Evolutionary conservation across 2,329 filamentous ascomycete genomes (phyloP).

Genomic region (Hypomyces perniciosus): DNA sequence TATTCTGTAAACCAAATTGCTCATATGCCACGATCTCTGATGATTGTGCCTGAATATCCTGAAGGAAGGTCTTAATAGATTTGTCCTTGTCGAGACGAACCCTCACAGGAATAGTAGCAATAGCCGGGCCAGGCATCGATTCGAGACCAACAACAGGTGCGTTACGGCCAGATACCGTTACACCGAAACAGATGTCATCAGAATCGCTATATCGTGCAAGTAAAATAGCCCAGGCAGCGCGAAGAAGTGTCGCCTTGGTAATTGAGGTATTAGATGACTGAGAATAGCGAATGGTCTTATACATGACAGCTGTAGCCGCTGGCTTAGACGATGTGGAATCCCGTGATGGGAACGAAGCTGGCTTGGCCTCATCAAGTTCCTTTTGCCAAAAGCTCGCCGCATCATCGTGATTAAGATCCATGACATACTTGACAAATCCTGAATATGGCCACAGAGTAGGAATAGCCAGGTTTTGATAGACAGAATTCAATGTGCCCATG

Average conservation of each 20-base stretch:
- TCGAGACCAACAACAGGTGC: neutral
- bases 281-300: neutral
- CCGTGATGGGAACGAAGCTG: neutral
- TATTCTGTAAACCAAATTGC: constrained; percentile 22
- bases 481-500: neutral
- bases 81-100: neutral
- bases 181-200: constrained; percentile 18
- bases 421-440: constrained; percentile 2
- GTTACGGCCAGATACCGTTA: constrained; percentile 15
- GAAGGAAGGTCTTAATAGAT: constrained; percentile 10
- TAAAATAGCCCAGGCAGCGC: constrained; percentile 17
- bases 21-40: constrained; percentile 20
- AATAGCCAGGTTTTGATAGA: constrained; percentile 10
- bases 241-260: constrained; percentile 14
- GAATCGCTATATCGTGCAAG: constrained; percentile 13
- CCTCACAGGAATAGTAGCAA: constrained; percentile 2
- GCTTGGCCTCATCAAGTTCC: neutral
- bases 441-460: neutral
- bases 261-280: neutral
- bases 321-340: too few species aligned
- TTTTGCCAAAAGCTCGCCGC: neutral
- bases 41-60: constrained; percentile 18
- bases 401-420: neutral
- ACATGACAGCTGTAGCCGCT: neutral
- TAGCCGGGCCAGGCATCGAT: neutral